Evolutionary conservation across 495 filamentous ascomycete species (phyloP).

Genomic region (Opeltia flavorubescens): DNA sequence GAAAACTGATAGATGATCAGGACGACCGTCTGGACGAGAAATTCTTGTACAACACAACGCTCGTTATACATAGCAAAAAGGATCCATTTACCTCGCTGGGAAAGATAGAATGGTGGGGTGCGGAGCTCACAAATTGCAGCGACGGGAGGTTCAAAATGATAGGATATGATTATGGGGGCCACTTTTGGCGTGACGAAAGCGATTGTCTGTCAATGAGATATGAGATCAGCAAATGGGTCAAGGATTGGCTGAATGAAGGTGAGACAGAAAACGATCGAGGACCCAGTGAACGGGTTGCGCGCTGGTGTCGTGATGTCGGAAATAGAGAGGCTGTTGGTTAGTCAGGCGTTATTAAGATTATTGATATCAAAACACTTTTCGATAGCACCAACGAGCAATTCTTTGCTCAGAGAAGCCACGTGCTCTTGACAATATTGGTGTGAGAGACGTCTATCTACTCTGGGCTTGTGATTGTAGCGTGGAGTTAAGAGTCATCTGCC

Average conservation of each 20-base stretch:
- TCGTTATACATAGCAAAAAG: constrained; percentile 65
- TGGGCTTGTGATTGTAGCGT: too few relatives aligned
- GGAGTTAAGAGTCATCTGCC: too few relatives aligned
- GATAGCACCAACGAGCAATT: too few relatives aligned
- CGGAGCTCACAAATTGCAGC: constrained; percentile 29
- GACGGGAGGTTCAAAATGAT: constrained; percentile 32
- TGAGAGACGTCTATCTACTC: too few relatives aligned
- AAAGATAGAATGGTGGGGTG: constrained; percentile 58
- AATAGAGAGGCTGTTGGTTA: too few relatives aligned
- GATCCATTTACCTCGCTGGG: constrained; percentile 61
- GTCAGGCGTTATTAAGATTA: too few relatives aligned
- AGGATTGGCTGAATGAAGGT: neutral
- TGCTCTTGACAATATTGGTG: too few relatives aligned
- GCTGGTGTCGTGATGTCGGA: too few relatives aligned
- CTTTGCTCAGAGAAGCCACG: too few relatives aligned
- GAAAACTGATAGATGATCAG: constrained; percentile 14
- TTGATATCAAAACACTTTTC: too few relatives aligned
- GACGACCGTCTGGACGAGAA: constrained; percentile 31
- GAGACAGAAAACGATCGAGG: too few relatives aligned
- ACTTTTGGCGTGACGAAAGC: constrained; percentile 68
- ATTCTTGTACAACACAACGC: constrained; percentile 39
- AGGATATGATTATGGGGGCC: constrained; percentile 56
- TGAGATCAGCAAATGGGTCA: constrained; percentile 10
- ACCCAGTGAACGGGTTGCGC: too few relatives aligned
- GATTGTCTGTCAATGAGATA: constrained; percentile 42